Evolutionary conservation across 306 rosid genomes (phyloP).

Genomic region (Quercus berberidifolia): DNA sequence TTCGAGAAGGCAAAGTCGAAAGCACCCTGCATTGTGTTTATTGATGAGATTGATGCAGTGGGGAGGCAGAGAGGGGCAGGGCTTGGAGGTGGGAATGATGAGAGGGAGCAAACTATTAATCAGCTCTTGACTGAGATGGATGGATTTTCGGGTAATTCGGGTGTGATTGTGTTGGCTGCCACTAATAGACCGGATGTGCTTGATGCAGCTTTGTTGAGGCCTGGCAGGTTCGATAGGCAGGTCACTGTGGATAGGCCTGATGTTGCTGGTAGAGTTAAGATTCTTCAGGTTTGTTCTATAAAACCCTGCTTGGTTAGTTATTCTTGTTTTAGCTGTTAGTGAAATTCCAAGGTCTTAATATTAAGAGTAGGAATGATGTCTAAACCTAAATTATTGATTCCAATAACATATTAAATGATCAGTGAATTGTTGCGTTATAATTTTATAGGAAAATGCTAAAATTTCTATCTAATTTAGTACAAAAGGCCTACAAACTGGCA

Average conservation of each 20-base stretch:
- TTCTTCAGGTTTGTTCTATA: slow-evolving; percentile 69
- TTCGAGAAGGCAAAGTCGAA: slow-evolving; percentile 96
- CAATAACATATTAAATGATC: too few species aligned
- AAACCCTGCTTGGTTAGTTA: background rate
- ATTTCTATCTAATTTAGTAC: too few species aligned
- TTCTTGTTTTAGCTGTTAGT: background rate
- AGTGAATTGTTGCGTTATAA: too few species aligned
- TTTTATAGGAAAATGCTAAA: too few species aligned
- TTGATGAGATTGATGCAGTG: slow-evolving; percentile 95
- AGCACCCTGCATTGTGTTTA: slow-evolving; percentile 98
- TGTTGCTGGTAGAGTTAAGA: slow-evolving; percentile 94
- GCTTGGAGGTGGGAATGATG: slow-evolving; percentile 97
- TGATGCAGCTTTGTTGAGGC: slow-evolving; percentile 81
- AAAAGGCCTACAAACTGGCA: too few species aligned
- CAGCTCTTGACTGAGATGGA: slow-evolving; percentile 99
- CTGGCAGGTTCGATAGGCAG: slow-evolving; percentile 93
- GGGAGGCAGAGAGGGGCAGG: slow-evolving; percentile 99
- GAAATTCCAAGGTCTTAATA: background rate
- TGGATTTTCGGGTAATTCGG: slow-evolving; percentile 94
- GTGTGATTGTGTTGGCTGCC: slow-evolving; percentile 96
- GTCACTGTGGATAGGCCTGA: slow-evolving; percentile 98
- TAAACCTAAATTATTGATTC: background rate
- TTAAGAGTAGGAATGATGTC: background rate
- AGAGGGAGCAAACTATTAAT: slow-evolving; percentile 97
- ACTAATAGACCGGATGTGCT: slow-evolving; percentile 97